These are phyloP conservation scores for Spirogloea muscicola DNA, from an alignment of 139 green algal species.

Conservation along the genomic window DNA sequence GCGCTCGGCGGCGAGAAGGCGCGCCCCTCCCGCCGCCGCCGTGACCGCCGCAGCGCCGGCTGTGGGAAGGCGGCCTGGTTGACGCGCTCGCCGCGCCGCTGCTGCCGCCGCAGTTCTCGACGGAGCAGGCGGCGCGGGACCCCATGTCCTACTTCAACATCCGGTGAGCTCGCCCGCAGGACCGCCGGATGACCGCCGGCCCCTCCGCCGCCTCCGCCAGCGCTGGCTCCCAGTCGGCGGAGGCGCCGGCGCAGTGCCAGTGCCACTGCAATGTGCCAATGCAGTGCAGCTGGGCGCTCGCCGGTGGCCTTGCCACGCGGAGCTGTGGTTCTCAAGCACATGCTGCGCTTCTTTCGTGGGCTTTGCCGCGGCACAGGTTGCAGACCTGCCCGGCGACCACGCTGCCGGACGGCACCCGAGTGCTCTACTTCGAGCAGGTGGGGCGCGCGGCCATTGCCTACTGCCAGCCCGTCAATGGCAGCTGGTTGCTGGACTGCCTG, in stretches of 20 bases:
- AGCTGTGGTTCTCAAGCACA: too few relatives aligned
- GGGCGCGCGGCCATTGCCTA: too few relatives aligned
- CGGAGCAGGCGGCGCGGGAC: constrained; percentile 18
- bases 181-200: neutral
- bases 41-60: too few relatives aligned
- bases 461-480: too few relatives aligned
- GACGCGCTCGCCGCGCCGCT: too few relatives aligned
- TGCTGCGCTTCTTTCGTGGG: neutral
- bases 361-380: neutral
- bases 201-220: neutral
- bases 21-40: too few relatives aligned
- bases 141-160: constrained; percentile 24
- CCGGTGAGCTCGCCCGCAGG: constrained; percentile 5
- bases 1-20: too few relatives aligned
- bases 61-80: too few relatives aligned
- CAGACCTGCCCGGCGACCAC: constrained; percentile 16
- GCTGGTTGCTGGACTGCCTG: too few relatives aligned
- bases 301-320: too few relatives aligned
- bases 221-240: neutral
- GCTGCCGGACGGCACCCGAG: constrained; percentile 11
- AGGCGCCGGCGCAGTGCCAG: too few relatives aligned
- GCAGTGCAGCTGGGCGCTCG: too few relatives aligned
- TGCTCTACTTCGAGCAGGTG: constrained; percentile 38
- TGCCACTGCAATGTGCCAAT: neutral
- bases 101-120: constrained; percentile 27